These are phyloP conservation scores for Colletotrichum camelliae DNA, from an alignment of 2,329 filamentous ascomycete genomes.

Conservation along the genomic window DNA sequence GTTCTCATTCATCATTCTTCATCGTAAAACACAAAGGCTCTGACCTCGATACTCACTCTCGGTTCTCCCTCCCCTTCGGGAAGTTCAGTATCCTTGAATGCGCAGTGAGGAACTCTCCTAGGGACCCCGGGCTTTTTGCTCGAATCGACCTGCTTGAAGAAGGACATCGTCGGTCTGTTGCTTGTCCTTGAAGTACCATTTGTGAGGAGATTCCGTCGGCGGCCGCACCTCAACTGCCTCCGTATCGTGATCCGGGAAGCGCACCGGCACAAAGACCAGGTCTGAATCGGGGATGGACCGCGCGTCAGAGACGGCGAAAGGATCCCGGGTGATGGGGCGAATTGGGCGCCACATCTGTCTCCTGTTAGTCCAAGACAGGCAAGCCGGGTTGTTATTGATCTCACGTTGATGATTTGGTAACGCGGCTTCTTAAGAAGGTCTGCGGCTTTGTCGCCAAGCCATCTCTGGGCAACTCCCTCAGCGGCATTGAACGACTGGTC, in stretches of 20 bases:
- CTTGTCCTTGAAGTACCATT: slow-evolving; percentile 58
- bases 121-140: slow-evolving; percentile 50
- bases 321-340: slow-evolving; percentile 48
- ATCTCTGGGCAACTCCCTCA: slow-evolving; percentile 12
- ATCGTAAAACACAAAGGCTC: slow-evolving; percentile 66
- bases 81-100: slow-evolving; percentile 47
- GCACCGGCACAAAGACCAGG: slow-evolving; percentile 43
- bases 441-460: slow-evolving; percentile 5
- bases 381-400: slow-evolving; percentile 40
- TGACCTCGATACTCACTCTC: slow-evolving; percentile 74
- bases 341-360: slow-evolving; percentile 35
- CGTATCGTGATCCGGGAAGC: slow-evolving; percentile 26
- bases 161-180: slow-evolving; percentile 58
- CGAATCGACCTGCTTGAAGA: slow-evolving; percentile 72
- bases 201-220: slow-evolving; percentile 48
- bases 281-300: slow-evolving; percentile 54
- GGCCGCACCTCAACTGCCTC: slow-evolving; percentile 53
- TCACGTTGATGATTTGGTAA: slow-evolving; percentile 62
- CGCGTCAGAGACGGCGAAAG: slow-evolving; percentile 58
- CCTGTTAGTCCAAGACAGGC: slow-evolving; percentile 52
- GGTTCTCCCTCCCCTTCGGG: slow-evolving; percentile 60
- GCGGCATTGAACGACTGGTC: slow-evolving; percentile 59
- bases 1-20: background rate
- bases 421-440: slow-evolving; percentile 42
- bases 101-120: slow-evolving; percentile 53